Percentiles rank a stretch among this genome's conserved stretches.
phyloP scores from a whole-genome alignment of 306 rosid species.

The Neltuma alba region DNA sequence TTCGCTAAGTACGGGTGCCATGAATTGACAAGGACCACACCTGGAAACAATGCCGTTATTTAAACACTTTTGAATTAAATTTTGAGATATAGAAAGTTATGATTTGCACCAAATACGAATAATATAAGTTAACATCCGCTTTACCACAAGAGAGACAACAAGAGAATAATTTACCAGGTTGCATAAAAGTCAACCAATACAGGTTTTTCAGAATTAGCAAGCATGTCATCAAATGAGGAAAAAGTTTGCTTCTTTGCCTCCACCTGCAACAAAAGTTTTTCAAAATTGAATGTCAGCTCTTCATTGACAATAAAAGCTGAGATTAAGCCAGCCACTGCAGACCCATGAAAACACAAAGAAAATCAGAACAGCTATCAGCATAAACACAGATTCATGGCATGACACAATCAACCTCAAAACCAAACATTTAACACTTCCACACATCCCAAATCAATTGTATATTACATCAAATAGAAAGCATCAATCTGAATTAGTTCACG shows the following conservation, averaged over 20 bases:
- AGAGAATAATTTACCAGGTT: slow-evolving; percentile 64
- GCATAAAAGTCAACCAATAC: slow-evolving; percentile 97
- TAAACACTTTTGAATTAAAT: slow-evolving; percentile 24
- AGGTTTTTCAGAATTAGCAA: slow-evolving; percentile 73
- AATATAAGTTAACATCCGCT: neutral
- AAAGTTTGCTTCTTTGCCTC: slow-evolving; percentile 83
- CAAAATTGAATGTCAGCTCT: slow-evolving; percentile 16
- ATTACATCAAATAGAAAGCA: neutral
- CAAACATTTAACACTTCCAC: neutral
- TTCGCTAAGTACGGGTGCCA: slow-evolving; percentile 88
- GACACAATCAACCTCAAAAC: neutral
- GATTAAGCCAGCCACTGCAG: neutral
- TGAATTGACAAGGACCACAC: slow-evolving; percentile 99
- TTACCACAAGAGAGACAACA: neutral
- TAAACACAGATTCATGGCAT: neutral
- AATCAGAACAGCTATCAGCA: neutral
- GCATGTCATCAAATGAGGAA: slow-evolving; percentile 82
- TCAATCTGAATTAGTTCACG: neutral
- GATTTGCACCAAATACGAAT: neutral
- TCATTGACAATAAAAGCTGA: slow-evolving; percentile 10
- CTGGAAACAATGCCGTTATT: slow-evolving; percentile 46
- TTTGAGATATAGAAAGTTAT: neutral
- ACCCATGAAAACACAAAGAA: neutral
- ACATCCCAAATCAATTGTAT: neutral
- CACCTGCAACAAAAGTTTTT: slow-evolving; percentile 52